phyloP scores from a whole-genome alignment of 495 filamentous ascomycete species.

The Hyaloscypha bicolor region DNA sequence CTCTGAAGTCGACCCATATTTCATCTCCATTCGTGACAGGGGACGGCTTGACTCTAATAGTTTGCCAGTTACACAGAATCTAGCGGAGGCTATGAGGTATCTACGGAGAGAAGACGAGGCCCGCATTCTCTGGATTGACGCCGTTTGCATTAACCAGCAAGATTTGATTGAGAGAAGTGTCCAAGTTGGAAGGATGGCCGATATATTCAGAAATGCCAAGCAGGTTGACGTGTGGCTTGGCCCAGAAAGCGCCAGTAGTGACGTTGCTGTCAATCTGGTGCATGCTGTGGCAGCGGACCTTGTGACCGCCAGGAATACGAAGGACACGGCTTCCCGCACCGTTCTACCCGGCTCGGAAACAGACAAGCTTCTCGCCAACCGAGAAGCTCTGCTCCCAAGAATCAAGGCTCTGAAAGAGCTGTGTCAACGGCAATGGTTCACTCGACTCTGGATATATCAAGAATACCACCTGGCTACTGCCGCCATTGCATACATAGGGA shows the following conservation, averaged over 20 bases:
- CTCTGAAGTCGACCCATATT: not conserved
- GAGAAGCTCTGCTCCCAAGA: not conserved
- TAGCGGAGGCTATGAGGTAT: not conserved
- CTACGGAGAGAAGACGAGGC: not conserved
- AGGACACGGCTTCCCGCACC: not conserved
- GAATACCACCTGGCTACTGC: not conserved
- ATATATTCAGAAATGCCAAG: constrained; percentile 5
- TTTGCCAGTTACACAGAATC: not conserved
- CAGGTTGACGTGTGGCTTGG: constrained; percentile 15
- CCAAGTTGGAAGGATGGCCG: constrained; percentile 5
- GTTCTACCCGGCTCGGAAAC: not conserved
- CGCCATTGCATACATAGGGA: not conserved
- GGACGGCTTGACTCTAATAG: not conserved
- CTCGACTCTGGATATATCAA: constrained; percentile 17
- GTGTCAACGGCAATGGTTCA: not conserved
- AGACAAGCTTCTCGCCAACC: not conserved
- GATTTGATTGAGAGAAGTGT: constrained; percentile 1
- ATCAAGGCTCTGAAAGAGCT: not conserved
- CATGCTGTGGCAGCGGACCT: not conserved
- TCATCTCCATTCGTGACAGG: not conserved
- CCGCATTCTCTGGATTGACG: not conserved
- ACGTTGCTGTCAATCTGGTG: not conserved
- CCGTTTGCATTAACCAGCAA: not conserved
- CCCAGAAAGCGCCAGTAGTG: not conserved
- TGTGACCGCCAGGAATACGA: not conserved